These are phyloP conservation scores for Tricholoma hemisulphureum DNA, from an alignment of 768 basidiomycete genomes.

Conservation along the genomic window DNA sequence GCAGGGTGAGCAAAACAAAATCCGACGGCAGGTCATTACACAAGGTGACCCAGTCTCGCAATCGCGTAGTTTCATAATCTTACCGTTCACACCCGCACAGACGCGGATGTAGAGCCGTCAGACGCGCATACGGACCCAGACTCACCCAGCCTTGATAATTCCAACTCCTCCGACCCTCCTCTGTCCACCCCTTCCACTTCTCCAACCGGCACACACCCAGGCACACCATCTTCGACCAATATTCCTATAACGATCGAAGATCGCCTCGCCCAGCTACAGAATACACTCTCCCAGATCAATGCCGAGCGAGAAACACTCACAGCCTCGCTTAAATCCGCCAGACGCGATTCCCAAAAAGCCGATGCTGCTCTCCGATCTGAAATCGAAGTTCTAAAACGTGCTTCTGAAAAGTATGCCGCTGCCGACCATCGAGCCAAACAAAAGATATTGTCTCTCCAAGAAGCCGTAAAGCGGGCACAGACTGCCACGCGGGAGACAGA, in stretches of 20 bases:
- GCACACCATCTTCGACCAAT: slow-evolving; percentile 31
- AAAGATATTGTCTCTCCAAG: slow-evolving; percentile 84
- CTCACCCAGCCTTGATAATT: slow-evolving; percentile 28
- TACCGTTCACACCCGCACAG: slow-evolving; percentile 4
- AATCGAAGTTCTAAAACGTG: slow-evolving; percentile 79
- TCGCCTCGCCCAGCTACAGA: slow-evolving; percentile 60
- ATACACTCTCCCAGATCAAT: slow-evolving; percentile 59
- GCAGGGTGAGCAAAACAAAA: slow-evolving; percentile 50
- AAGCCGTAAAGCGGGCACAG: slow-evolving; percentile 79
- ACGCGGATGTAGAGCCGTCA: slow-evolving; percentile 29
- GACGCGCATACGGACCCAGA: slow-evolving; percentile 37
- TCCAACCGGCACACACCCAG: slow-evolving; percentile 32
- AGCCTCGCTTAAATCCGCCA: slow-evolving; percentile 64
- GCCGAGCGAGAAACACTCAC: slow-evolving; percentile 69
- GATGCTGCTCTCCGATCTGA: slow-evolving; percentile 72
- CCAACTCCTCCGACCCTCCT: slow-evolving; percentile 33
- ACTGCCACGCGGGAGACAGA: slow-evolving; percentile 50
- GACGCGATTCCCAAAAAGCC: slow-evolving; percentile 60
- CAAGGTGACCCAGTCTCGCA: slow-evolving; percentile 43
- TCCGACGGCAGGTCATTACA: slow-evolving; percentile 67
- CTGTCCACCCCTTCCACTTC: slow-evolving; percentile 42
- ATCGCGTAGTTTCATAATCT: slow-evolving; percentile 5
- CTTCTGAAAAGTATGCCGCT: slow-evolving; percentile 74
- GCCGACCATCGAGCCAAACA: slow-evolving; percentile 81
- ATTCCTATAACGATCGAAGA: slow-evolving; percentile 62